phyloP scores from a whole-genome alignment of 2,329 filamentous ascomycete species.

The Clonostachys chloroleuca region DNA sequence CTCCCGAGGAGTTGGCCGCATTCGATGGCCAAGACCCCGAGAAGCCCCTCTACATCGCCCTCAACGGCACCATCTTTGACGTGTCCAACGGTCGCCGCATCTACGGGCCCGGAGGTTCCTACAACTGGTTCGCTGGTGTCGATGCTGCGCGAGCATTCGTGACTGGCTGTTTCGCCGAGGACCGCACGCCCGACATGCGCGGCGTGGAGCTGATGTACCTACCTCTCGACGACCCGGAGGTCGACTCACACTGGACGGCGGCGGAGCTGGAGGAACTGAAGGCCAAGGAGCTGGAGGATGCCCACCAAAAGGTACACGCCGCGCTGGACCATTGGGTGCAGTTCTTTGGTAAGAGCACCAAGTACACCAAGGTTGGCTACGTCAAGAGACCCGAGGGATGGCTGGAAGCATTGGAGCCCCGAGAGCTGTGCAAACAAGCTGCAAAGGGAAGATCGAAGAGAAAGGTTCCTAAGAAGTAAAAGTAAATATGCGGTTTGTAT shows the following conservation, averaged over 20 bases:
- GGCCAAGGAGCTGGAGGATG: conserved; percentile 60
- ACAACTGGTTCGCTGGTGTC: conserved; percentile 79
- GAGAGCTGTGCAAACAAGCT: conserved; percentile 67
- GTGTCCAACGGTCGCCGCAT: conserved; percentile 63
- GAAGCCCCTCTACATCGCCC: conserved; percentile 83
- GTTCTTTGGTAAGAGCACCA: conserved; percentile 76
- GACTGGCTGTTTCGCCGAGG: conserved; percentile 86
- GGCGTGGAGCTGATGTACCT: conserved; percentile 86
- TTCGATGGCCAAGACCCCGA: conserved; percentile 75
- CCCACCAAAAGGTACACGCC: conserved; percentile 59
- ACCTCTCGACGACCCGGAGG: conserved; percentile 54
- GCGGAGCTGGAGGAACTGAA: conserved; percentile 48
- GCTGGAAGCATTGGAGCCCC: conserved; percentile 56
- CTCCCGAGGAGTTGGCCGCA: conserved; percentile 64
- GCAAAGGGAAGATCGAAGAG: conserved; percentile 50
- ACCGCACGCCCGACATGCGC: conserved; percentile 77
- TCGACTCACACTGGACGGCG: conserved; percentile 54
- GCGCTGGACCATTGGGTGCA: conserved; percentile 76
- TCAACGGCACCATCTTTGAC: conserved; percentile 86
- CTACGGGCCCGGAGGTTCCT: conserved; percentile 82
- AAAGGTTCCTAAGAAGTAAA: conserved; percentile 20
- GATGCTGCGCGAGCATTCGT: conserved; percentile 88
- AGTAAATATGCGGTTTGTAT: not conserved
- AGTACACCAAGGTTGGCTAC: conserved; percentile 77
- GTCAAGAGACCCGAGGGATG: conserved; percentile 60